Conservation (phyloP, 768 basidiomycete genomes). For the Pisolithus albus region DNA sequence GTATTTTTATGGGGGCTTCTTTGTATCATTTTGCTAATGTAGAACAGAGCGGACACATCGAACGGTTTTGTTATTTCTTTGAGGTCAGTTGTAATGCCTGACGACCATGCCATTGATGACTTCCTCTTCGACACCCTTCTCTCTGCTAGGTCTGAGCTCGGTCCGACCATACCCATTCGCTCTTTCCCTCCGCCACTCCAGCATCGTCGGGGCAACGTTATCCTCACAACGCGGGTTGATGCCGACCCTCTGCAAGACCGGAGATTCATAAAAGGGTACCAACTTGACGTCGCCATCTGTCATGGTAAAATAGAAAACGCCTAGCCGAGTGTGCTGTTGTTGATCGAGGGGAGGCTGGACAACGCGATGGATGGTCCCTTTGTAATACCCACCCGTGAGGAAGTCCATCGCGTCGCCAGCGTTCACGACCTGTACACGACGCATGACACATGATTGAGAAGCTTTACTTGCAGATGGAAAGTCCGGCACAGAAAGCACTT, state of each 20-base stretch:
- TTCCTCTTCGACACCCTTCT: slow-evolving; percentile 47
- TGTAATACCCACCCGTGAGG: slow-evolving; percentile 55
- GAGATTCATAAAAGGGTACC: slow-evolving; percentile 39
- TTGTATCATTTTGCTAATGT: background rate
- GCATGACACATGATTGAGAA: background rate
- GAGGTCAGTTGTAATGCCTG: slow-evolving; percentile 45
- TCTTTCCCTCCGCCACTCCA: slow-evolving; percentile 45
- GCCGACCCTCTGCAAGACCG: slow-evolving; percentile 41
- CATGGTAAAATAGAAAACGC: slow-evolving; percentile 53
- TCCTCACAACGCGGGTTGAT: slow-evolving; percentile 33
- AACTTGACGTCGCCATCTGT: slow-evolving; percentile 45
- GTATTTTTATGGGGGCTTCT: no score
- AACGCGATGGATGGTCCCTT: slow-evolving; percentile 55
- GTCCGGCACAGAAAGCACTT: background rate
- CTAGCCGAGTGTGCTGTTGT: slow-evolving; percentile 41
- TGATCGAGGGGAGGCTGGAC: slow-evolving; percentile 54
- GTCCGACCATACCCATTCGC: slow-evolving; percentile 47
- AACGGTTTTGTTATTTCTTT: background rate
- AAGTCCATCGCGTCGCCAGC: slow-evolving; percentile 55
- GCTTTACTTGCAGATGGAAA: no score
- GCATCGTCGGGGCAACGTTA: slow-evolving; percentile 43
- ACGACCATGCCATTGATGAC: slow-evolving; percentile 48
- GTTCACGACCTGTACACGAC: slow-evolving; percentile 44
- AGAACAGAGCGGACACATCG: background rate
- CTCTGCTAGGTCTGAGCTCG: slow-evolving; percentile 34